These are phyloP conservation scores for Coccomyxa subellipsoidea DNA, from an alignment of 163 green algal genomes.

Conservation along the genomic window DNA sequence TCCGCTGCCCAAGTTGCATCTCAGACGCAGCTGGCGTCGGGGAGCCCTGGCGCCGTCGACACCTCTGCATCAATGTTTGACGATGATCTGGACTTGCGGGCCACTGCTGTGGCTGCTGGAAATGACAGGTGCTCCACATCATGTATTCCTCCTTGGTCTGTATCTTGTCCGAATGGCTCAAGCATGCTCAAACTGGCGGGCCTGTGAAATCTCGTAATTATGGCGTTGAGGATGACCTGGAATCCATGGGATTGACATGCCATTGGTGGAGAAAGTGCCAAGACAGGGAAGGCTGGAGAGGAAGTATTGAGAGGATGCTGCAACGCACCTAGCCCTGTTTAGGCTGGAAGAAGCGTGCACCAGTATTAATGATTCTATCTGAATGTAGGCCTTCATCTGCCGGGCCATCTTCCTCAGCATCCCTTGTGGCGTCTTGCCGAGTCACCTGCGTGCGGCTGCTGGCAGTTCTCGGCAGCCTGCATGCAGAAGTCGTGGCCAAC, in stretches of 20 bases:
- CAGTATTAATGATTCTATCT: too few species aligned
- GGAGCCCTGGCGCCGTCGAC: background rate
- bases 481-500: background rate
- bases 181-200: too few species aligned
- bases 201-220: too few species aligned
- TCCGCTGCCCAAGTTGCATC: background rate
- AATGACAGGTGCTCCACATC: background rate
- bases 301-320: too few species aligned
- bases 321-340: too few species aligned
- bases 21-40: background rate
- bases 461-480: background rate
- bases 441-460: background rate
- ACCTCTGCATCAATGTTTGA: background rate
- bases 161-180: too few species aligned
- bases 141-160: too few species aligned
- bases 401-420: background rate
- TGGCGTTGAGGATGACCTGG: too few species aligned
- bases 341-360: too few species aligned
- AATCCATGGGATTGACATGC: too few species aligned
- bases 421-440: background rate
- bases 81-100: constrained; percentile 4
- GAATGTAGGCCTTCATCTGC: background rate
- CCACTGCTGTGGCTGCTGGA: background rate
- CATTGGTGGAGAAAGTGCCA: too few species aligned
- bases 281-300: too few species aligned